Percentiles rank a stretch among this genome's conserved stretches.
Conservation (phyloP, 2,329 filamentous ascomycete species). For the Botrytis fragariae region DNA sequence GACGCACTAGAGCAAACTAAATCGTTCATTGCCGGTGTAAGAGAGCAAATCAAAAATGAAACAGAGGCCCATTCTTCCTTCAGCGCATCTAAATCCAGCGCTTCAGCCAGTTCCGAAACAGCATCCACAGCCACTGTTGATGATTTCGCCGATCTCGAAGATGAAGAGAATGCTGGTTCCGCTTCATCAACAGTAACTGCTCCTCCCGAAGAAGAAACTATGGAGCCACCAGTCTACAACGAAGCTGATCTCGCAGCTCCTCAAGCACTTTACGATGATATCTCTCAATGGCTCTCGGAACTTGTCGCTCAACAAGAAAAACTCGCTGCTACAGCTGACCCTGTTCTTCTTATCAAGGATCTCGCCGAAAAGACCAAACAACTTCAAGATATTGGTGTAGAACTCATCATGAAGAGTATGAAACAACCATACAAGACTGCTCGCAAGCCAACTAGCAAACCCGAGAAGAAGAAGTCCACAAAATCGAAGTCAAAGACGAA, state of each 20-base stretch:
- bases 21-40: conserved; percentile 67
- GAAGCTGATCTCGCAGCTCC: conserved; percentile 68
- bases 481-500: conserved; percentile 41
- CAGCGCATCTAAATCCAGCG: conserved; percentile 46
- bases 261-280: conserved; percentile 59
- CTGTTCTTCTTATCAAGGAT: conserved; percentile 70
- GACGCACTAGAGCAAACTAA: conserved; percentile 69
- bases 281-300: conserved; percentile 71
- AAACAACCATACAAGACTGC: conserved; percentile 46
- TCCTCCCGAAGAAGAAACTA: conserved; percentile 48
- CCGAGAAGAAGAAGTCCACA: conserved; percentile 35
- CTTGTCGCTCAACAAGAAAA: conserved; percentile 69
- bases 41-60: conserved; percentile 70
- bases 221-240: conserved; percentile 66
- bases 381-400: conserved; percentile 67
- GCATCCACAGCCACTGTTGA: conserved; percentile 43
- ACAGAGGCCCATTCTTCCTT: conserved; percentile 56
- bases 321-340: conserved; percentile 68
- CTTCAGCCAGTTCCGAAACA: conserved; percentile 31
- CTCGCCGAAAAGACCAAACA: conserved; percentile 66
- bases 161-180: conserved; percentile 48
- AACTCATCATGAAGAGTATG: conserved; percentile 68
- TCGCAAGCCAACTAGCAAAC: conserved; percentile 34
- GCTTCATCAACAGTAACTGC: conserved; percentile 36
- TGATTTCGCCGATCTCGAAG: conserved; percentile 75